Evolutionary conservation across 2,329 filamentous ascomycete genomes (phyloP).

Genomic region (Diaporthe humulicola): DNA sequence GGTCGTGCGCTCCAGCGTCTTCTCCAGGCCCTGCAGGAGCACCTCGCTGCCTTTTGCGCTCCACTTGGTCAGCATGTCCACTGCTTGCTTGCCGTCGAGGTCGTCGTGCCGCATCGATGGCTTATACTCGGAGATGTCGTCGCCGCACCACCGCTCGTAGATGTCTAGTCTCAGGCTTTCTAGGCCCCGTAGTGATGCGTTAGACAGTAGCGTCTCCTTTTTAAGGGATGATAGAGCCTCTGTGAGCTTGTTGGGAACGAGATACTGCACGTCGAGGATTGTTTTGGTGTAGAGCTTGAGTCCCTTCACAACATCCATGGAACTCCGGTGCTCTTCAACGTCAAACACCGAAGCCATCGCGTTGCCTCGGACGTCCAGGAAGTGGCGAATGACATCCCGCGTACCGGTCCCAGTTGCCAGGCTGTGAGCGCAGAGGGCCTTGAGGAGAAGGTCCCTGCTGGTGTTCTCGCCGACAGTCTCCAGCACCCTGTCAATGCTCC

Average conservation of each 20-base stretch:
- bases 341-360: conserved; percentile 76
- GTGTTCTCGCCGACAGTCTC: conserved; percentile 69
- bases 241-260: conserved; percentile 80
- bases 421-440: conserved; percentile 85
- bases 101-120: conserved; percentile 90
- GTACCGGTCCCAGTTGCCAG: conserved; percentile 84
- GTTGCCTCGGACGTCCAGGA: conserved; percentile 79
- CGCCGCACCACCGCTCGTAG: conserved; percentile 82
- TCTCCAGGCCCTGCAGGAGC: conserved; percentile 72
- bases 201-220: conserved; percentile 77
- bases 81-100: conserved; percentile 70
- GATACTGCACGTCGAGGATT: conserved; percentile 79
- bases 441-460: conserved; percentile 70
- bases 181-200: conserved; percentile 73
- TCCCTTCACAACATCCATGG: conserved; percentile 70
- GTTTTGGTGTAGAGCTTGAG: conserved; percentile 83
- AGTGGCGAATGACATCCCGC: conserved; percentile 82
- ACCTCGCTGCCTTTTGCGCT: conserved; percentile 70
- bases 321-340: conserved; percentile 54
- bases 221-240: conserved; percentile 79
- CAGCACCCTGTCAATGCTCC: conserved; percentile 78
- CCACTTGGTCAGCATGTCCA: conserved; percentile 74
- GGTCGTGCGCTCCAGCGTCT: conserved; percentile 68
- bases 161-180: conserved; percentile 83
- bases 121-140: conserved; percentile 86